Evolutionary conservation across 306 rosid genomes (phyloP).

Genomic region (Vigna angularis): DNA sequence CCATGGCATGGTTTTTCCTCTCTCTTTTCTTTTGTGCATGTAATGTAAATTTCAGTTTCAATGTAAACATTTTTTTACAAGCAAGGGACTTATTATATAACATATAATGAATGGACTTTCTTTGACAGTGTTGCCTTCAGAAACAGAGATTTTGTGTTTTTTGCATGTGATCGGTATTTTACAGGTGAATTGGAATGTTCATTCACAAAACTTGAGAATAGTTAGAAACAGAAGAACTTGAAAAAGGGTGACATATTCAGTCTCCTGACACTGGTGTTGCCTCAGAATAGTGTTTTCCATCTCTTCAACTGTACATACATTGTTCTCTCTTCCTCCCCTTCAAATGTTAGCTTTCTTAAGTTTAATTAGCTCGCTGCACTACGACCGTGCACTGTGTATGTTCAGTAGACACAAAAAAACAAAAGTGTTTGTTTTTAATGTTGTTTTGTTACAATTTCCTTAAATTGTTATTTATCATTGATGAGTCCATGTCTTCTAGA

Average conservation of each 20-base stretch:
- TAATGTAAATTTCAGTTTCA: neutral
- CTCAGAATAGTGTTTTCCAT: neutral
- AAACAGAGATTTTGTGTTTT: neutral
- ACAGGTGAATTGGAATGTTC: constrained; percentile 26
- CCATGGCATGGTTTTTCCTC: neutral
- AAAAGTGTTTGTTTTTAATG: neutral
- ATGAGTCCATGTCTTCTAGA: neutral
- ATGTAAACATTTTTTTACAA: neutral
- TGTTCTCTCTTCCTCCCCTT: constrained; percentile 16
- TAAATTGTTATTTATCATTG: neutral
- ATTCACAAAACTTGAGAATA: neutral
- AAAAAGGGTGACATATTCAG: neutral
- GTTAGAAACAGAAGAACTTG: neutral
- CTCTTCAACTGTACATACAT: neutral
- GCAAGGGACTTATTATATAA: neutral
- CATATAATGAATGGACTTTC: neutral
- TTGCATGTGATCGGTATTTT: neutral
- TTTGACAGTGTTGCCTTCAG: neutral
- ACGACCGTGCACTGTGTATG: neutral
- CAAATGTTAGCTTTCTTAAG: neutral
- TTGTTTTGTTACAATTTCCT: neutral
- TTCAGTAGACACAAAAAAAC: neutral
- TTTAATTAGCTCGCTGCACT: neutral
- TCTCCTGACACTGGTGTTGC: too few species aligned
- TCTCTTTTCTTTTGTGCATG: neutral